Conservation (phyloP, 148 eudicot genomes). For the Pouteria glomerata region DNA sequence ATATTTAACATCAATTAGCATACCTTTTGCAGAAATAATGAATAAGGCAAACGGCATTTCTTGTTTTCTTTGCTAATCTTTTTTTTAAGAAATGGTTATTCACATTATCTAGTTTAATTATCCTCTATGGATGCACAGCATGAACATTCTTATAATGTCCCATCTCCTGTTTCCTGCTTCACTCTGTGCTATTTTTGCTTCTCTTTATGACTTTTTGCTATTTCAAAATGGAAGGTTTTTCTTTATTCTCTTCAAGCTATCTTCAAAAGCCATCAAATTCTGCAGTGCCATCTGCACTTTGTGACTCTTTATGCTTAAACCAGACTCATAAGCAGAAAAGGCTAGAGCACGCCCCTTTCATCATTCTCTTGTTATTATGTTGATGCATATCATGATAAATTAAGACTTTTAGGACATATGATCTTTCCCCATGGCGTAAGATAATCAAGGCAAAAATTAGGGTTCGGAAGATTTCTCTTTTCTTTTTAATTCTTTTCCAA, state of each 20-base stretch:
- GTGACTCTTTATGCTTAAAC: background rate
- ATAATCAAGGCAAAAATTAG: background rate
- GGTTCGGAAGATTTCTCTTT: background rate
- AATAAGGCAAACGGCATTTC: background rate
- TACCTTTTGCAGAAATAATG: background rate
- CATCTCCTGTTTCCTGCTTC: background rate
- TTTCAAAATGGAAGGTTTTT: background rate
- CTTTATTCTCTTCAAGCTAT: background rate
- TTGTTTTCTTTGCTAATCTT: background rate
- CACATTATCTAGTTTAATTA: background rate
- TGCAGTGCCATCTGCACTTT: background rate
- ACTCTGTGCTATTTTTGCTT: background rate
- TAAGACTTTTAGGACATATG: background rate
- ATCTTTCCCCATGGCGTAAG: background rate
- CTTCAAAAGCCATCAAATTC: background rate
- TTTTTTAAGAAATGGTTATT: background rate
- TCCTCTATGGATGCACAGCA: background rate
- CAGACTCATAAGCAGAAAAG: background rate
- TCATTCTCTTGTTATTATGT: background rate
- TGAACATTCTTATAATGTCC: background rate
- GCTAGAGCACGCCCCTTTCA: background rate
- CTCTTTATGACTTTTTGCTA: background rate
- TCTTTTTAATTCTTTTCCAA: background rate
- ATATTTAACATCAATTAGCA: no score
- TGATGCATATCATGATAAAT: background rate